phyloP scores from a whole-genome alignment of 768 basidiomycete species.

The Termitomyces sp. region DNA sequence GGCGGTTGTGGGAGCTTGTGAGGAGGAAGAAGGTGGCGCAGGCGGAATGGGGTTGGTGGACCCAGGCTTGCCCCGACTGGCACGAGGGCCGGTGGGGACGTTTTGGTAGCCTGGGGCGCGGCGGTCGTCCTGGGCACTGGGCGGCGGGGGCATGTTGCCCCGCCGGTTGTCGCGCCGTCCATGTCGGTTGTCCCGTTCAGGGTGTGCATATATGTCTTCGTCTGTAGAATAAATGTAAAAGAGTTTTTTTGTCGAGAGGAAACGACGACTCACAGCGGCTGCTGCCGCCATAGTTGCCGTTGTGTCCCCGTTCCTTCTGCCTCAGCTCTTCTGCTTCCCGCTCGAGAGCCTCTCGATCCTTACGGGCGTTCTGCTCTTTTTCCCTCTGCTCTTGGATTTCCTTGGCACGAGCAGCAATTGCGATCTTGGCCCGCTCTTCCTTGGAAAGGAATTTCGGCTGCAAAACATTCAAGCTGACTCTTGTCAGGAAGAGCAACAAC shows the following conservation, averaged over 20 bases:
- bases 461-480: conserved; percentile 1
- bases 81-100: conserved; percentile 83
- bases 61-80: conserved; percentile 54
- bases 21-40: conserved; percentile 47
- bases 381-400: conserved; percentile 77
- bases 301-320: conserved; percentile 39
- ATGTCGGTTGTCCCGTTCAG: conserved; percentile 44
- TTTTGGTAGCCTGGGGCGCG: conserved; percentile 50
- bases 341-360: conserved; percentile 72
- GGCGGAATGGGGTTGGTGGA: conserved; percentile 29
- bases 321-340: conserved; percentile 67
- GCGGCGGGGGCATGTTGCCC: conserved; percentile 33
- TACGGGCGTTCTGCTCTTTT: conserved; percentile 54
- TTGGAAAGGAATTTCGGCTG: conserved; percentile 95
- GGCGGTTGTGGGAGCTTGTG: conserved; percentile 29
- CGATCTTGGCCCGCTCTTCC: conserved; percentile 85
- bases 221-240: conserved; percentile 29
- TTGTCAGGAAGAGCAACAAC: background rate
- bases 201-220: conserved; percentile 50
- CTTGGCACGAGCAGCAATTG: conserved; percentile 80
- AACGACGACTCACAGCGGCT: conserved; percentile 33
- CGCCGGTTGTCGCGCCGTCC: conserved; percentile 41
- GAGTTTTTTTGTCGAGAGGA: background rate
- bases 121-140: conserved; percentile 26
- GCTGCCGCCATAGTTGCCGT: conserved; percentile 31